Base-by-base conservation (phyloP, 331 rosid species). In the Quercus lobata region DNA sequence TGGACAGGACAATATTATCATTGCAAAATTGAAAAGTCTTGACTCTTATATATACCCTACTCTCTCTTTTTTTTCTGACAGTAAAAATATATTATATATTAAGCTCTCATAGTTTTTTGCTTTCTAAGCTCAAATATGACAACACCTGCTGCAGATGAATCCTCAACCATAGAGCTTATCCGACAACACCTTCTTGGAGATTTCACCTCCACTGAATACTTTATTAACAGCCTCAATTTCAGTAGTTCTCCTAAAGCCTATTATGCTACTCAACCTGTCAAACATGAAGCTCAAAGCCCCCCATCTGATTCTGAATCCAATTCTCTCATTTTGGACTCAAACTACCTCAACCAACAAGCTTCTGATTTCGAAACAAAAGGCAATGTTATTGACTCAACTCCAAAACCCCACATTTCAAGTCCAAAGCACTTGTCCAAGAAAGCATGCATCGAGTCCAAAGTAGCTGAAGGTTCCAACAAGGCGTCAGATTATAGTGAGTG, bases 141-240 rank as follows among this genome's bases (percentile, higher is more conserved):
- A 18, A 34, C 82, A 27, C 19, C 55, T 14, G 74, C 84, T 32
- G 92, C 83, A 17, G 72, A 86, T 32, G 92, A 86, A 79, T 16
- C 65, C 44, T 78, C 83, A 21, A 57, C 77, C 74, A 73, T 92
- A 24, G 88, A 89, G 22, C 52, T 83, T 21, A 84, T 90, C 34
- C 83, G 91, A 25, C 87, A 84, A 41, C 82, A 86, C 73, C 97
- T 92, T 69, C 83, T 90, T 7, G 88, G 83, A 6, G 93, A 87
- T 56, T 57, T 82, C 62, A 75, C 86, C 52, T 83, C 74, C 54
- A 61, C 78, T 10, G 91, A 90, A 12, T 17, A 80, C n/a, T 83
- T 83, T 58, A 9, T 68, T 8, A 12, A 85, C 69, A 75, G 57
- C 62, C 77, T 87, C 27, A 24, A 29, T 61, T 18, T 24, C 56